Percentiles rank a stretch among this genome's conserved stretches.
These are phyloP conservation scores for Rhododendron simsii DNA, from an alignment of 148 eudicot species.

Conservation along the genomic window DNA sequence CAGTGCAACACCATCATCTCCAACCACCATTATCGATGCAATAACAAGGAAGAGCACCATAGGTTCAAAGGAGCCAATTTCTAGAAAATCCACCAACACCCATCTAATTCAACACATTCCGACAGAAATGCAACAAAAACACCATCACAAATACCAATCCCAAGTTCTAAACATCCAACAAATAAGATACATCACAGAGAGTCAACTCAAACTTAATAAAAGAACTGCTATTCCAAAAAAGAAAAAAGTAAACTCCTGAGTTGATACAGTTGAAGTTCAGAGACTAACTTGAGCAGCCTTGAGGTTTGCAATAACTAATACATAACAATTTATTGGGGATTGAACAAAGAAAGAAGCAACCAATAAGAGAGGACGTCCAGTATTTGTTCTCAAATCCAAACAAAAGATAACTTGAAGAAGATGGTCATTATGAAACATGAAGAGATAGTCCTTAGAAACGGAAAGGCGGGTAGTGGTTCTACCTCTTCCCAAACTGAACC, in stretches of 20 bases:
- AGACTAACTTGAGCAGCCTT: neutral
- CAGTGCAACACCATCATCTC: neutral
- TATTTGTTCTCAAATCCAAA: neutral
- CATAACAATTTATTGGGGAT: neutral
- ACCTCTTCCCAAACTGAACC: neutral
- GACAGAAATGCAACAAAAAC: neutral
- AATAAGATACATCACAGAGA: neutral
- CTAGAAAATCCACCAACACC: neutral
- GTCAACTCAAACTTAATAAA: neutral
- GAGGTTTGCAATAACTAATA: neutral
- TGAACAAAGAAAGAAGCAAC: neutral
- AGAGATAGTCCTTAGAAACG: neutral
- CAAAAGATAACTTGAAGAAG: neutral
- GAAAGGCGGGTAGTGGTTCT: neutral
- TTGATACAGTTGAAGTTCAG: neutral
- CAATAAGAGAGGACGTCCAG: neutral
- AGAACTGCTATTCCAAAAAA: too few species aligned
- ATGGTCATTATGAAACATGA: neutral
- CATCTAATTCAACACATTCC: neutral
- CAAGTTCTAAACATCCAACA: neutral
- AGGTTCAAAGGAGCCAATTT: neutral
- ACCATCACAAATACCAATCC: neutral
- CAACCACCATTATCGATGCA: neutral
- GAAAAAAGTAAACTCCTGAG: neutral
- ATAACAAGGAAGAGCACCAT: neutral